Percentiles rank a stretch among this genome's conserved stretches.
Conservation (phyloP, 2,329 filamentous ascomycete genomes). For the Talaromyces sp. region DNA sequence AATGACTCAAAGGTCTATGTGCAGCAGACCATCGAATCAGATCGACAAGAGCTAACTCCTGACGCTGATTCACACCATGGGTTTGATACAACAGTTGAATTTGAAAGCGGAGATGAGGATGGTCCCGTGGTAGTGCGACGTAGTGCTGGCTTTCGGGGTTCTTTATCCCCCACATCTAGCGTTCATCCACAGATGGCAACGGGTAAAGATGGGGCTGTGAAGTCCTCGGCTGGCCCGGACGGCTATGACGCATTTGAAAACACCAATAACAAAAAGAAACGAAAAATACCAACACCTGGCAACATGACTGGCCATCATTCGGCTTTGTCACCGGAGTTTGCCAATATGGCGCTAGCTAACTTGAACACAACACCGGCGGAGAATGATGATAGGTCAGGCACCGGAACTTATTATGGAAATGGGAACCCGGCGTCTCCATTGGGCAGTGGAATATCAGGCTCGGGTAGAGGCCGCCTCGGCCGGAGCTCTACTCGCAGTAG, state of each 20-base stretch:
- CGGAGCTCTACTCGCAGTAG: conserved; percentile 53
- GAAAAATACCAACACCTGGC: conserved; percentile 91
- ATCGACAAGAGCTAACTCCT: conserved; percentile 41
- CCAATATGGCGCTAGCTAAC: conserved; percentile 62
- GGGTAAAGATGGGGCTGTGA: conserved; percentile 32
- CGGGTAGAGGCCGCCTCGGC: conserved; percentile 82
- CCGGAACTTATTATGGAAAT: conserved; percentile 60
- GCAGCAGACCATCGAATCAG: conserved; percentile 47
- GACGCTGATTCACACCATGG: conserved; percentile 46
- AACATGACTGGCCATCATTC: conserved; percentile 65
- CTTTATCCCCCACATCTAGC: conserved; percentile 35
- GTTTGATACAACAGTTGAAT: conserved; percentile 59
- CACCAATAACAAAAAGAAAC: conserved; percentile 98
- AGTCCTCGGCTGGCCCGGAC: conserved; percentile 72
- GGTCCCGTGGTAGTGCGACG: conserved; percentile 45
- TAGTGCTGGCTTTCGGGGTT: conserved; percentile 45
- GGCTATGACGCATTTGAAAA: conserved; percentile 98
- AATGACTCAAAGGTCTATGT: conserved; percentile 50
- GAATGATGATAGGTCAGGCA: conserved; percentile 48
- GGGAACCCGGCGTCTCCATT: conserved; percentile 57
- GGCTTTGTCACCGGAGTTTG: conserved; percentile 64
- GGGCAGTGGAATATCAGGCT: conserved; percentile 75
- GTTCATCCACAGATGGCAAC: conserved; percentile 27
- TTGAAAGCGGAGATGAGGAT: conserved; percentile 66
- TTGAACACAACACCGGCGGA: conserved; percentile 50